Evolutionary conservation across 2,329 filamentous ascomycete species (phyloP), one percentile per base, ranked within the genome.

Genomic region (Tolypocladium tropicale): DNA sequence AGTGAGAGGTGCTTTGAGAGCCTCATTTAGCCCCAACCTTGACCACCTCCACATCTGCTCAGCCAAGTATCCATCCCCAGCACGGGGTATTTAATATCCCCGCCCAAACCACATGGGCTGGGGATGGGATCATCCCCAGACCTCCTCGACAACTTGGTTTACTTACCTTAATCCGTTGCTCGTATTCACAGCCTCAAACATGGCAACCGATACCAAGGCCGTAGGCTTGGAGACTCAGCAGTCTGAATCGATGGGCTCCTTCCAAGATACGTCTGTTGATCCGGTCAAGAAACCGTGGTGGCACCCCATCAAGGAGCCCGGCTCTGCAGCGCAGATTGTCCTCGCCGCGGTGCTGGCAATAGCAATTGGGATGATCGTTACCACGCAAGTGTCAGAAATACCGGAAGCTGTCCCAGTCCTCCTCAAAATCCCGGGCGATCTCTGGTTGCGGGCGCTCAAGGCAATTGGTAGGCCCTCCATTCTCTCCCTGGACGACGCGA

Each of bases 281-380:
- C 30, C 16, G n/a, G 14, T 11, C 32, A 36, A 39, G 21, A 43
- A n/a, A 52, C 33, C 32, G 21, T 23, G 36, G 37, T 43, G 34
- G 33, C 32, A 55, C 18, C 39, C 54, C 37, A 37, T 53, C 46
- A 54, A 59, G 16, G 61, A 64, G 59, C 62, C 59, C 39, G 55
- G 43, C 12, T 48, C 43, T 48, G 43, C 25, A 16, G n/a, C 18
- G 9, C 43, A 48, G 25, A 48, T 48, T 2, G 43, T 48, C 43
- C 23, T 48, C 9, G 43, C 43, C 25, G 43, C 43, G 25, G 0
- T n/a, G 43, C 25, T 48, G 43, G 43, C 25, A 3, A 30, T 30
- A 30, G 43, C 43, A 2, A 10, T 48, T 30, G 43, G 43, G 23
- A 7, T 46, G 43, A 46, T 46, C 23, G 43, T 46, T 25, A 46